Percentiles rank a stretch among this genome's conserved stretches.
Evolutionary conservation across 441 rosid genomes (phyloP).

Genomic region (Corymbia citriodora): DNA sequence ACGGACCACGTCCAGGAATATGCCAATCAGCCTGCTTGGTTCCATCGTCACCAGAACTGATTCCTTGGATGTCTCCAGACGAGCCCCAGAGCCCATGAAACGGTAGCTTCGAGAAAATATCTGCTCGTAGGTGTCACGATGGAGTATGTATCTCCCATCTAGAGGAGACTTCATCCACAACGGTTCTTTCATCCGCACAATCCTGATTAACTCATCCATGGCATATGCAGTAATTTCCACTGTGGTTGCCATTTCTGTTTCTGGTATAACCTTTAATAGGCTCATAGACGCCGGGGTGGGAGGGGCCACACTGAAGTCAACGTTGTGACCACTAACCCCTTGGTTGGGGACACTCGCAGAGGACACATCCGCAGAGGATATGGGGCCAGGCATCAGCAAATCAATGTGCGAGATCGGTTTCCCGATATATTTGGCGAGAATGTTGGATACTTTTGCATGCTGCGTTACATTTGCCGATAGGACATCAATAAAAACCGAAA

Average conservation of each 20-base stretch:
- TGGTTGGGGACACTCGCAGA: neutral
- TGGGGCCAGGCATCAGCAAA: constrained; percentile 2
- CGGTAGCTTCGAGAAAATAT: constrained; percentile 18
- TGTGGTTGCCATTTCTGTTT: constrained; percentile 28
- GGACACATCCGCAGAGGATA: neutral
- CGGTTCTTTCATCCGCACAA: constrained; percentile 31
- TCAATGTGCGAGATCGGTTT: constrained; percentile 21
- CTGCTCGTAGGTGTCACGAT: constrained; percentile 35
- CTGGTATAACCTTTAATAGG: constrained; percentile 6
- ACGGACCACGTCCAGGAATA: constrained; percentile 51
- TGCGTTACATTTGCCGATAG: constrained; percentile 9
- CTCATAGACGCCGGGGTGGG: neutral
- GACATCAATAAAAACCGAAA: neutral
- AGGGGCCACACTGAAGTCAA: constrained; percentile 6
- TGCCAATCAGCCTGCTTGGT: constrained; percentile 27
- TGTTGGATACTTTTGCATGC: constrained; percentile 29
- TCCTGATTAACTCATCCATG: constrained; percentile 42
- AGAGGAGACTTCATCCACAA: constrained; percentile 41
- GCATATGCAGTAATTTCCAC: constrained; percentile 37
- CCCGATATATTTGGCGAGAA: constrained; percentile 31
- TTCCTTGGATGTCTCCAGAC: constrained; percentile 53
- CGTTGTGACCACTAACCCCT: neutral
- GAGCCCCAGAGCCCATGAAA: constrained; percentile 25
- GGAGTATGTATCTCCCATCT: constrained; percentile 28
- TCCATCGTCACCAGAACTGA: constrained; percentile 31